Conservation (phyloP, 352 stramenopile genomes). For the Aphanomyces cochlioides region DNA sequence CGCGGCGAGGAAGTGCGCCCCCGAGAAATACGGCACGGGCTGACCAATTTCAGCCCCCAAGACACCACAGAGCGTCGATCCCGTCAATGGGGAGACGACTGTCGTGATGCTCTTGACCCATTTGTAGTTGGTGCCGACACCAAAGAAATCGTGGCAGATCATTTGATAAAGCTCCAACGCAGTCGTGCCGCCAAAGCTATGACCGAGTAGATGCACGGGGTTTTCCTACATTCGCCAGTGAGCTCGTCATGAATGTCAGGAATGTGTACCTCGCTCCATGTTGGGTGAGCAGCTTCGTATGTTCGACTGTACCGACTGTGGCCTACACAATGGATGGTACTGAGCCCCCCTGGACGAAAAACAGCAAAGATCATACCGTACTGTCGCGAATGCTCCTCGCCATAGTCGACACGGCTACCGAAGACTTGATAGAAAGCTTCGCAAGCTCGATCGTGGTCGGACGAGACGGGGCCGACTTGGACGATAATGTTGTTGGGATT, state of each 20-base stretch:
- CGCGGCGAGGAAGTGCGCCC: conserved; percentile 44
- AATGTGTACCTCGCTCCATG: neutral
- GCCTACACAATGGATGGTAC: neutral
- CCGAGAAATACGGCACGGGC: conserved; percentile 38
- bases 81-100: conserved; percentile 56
- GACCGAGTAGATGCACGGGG: conserved; percentile 59
- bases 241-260: neutral
- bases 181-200: conserved; percentile 62
- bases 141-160: conserved; percentile 52
- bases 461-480: conserved; percentile 60
- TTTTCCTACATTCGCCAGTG: conserved; percentile 27
- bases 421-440: conserved; percentile 67
- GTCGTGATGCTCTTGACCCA: conserved; percentile 63
- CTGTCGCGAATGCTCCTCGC: conserved; percentile 40
- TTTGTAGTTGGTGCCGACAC: conserved; percentile 45
- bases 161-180: conserved; percentile 74
- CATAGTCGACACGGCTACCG: conserved; percentile 62
- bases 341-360: neutral
- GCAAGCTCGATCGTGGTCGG: conserved; percentile 66
- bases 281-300: conserved; percentile 29
- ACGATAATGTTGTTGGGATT: conserved; percentile 59
- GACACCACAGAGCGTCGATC: conserved; percentile 56
- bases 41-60: conserved; percentile 38
- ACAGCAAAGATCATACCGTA: conserved; percentile 14
- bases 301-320: conserved; percentile 50